Percentiles rank a stretch among this genome's conserved stretches.
phyloP scores from a whole-genome alignment of 495 filamentous ascomycete genomes.

The Chaetomium cochliodes region DNA sequence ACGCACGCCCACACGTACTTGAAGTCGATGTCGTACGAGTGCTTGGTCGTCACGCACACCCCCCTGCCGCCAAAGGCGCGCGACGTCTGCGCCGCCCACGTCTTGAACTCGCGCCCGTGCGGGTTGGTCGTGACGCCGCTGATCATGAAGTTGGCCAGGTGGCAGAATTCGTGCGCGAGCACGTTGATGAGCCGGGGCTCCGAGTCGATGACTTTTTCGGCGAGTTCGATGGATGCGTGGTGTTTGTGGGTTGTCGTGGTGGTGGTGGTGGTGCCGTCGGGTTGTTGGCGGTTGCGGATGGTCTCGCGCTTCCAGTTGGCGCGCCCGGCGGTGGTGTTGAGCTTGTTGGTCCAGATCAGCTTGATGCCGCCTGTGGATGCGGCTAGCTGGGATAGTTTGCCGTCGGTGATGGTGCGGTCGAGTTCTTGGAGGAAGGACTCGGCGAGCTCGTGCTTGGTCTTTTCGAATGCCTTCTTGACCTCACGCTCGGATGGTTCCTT shows the following conservation, averaged over 20 bases:
- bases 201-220: slow-evolving; percentile 78
- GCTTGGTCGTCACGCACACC: slow-evolving; percentile 80
- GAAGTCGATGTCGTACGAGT: slow-evolving; percentile 82
- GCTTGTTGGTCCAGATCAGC: slow-evolving; percentile 79
- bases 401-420: slow-evolving; percentile 63
- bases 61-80: slow-evolving; percentile 43
- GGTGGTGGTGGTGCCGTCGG: slow-evolving; percentile 12
- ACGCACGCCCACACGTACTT: slow-evolving; percentile 85
- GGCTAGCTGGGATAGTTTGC: slow-evolving; percentile 60
- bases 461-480: slow-evolving; percentile 57
- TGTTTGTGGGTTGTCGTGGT: slow-evolving; percentile 47
- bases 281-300: slow-evolving; percentile 33
- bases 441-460: slow-evolving; percentile 64
- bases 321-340: slow-evolving; percentile 82
- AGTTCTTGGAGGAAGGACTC: slow-evolving; percentile 68
- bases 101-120: slow-evolving; percentile 82
- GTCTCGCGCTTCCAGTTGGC: slow-evolving; percentile 75
- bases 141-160: slow-evolving; percentile 85
- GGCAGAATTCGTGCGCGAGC: slow-evolving; percentile 92
- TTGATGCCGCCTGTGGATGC: slow-evolving; percentile 70
- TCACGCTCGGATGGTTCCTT: slow-evolving; percentile 59
- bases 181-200: slow-evolving; percentile 78
- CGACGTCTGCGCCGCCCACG: slow-evolving; percentile 53
- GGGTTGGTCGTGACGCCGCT: slow-evolving; percentile 63
- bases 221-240: slow-evolving; percentile 79